phyloP scores from a whole-genome alignment of 345 rosid species.

The Murraya koenigii region DNA sequence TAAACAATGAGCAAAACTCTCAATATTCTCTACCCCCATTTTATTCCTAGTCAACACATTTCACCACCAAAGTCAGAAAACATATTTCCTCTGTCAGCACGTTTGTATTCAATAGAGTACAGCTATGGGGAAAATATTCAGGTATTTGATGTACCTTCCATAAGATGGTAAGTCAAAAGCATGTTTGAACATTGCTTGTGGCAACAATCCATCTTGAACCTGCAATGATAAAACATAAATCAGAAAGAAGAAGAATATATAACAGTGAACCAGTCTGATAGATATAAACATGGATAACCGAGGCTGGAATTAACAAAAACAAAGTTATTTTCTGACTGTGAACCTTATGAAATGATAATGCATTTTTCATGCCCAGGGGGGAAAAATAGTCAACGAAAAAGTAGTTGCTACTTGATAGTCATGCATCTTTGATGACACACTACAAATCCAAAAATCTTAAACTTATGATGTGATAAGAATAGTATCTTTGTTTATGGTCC shows the following conservation, averaged over 20 bases:
- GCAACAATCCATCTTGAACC: conserved; percentile 44
- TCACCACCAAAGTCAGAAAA: conserved; percentile 28
- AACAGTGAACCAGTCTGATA: not conserved
- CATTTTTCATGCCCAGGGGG: not conserved
- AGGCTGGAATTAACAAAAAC: not conserved
- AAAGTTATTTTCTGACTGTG: not conserved
- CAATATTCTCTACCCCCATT: conserved; percentile 38
- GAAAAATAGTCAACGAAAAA: not conserved
- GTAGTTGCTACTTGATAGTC: not conserved
- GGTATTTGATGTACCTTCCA: conserved; percentile 45
- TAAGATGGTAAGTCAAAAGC: conserved; percentile 57
- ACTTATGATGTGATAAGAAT: too few species aligned
- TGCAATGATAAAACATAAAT: conserved; percentile 19
- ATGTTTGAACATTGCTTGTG: conserved; percentile 46
- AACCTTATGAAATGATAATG: not conserved
- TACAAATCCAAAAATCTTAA: not conserved
- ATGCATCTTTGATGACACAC: not conserved
- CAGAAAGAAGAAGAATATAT: not conserved
- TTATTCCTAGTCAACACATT: conserved; percentile 46
- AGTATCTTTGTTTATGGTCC: not conserved
- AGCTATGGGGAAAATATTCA: not conserved
- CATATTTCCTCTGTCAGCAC: conserved; percentile 9
- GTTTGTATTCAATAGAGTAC: not conserved
- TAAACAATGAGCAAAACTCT: conserved; percentile 49
- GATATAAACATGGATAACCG: not conserved